A percentile compares a stretch with the other conserved stretches of the same genome.
These are phyloP conservation scores for Cutaneotrichosporon arboriforme DNA, from an alignment of 1,284 basidiomycete genomes.

Conservation along the genomic window DNA sequence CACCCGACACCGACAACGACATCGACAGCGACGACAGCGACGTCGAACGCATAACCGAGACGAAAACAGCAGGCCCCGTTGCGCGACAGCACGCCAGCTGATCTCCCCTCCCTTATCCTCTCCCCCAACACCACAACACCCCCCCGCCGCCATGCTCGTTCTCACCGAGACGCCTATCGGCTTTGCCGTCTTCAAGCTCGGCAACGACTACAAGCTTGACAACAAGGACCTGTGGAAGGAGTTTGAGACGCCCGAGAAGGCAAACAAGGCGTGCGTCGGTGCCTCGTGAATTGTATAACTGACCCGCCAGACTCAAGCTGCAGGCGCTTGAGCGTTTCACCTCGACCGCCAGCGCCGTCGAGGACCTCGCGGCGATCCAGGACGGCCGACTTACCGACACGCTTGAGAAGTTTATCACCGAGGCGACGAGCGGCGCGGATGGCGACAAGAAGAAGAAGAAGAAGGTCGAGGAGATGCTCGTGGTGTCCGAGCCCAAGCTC, in stretches of 20 bases:
- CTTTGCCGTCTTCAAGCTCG: constrained; percentile 96
- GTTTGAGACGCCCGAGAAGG: constrained; percentile 84
- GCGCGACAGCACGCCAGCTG: no score
- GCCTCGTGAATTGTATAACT: neutral
- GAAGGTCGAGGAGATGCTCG: constrained; percentile 71
- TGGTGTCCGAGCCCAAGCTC: constrained; percentile 86
- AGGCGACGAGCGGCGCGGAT: constrained; percentile 60
- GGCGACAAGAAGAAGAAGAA: constrained; percentile 58
- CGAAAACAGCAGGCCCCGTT: no score
- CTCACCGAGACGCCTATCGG: constrained; percentile 53
- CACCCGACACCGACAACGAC: neutral
- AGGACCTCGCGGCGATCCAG: constrained; percentile 89
- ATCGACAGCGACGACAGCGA: neutral
- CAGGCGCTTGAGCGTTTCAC: constrained; percentile 94
- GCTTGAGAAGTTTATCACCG: constrained; percentile 86
- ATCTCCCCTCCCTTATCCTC: neutral
- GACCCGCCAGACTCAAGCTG: constrained; percentile 67
- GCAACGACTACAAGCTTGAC: constrained; percentile 80
- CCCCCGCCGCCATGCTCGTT: constrained; percentile 46
- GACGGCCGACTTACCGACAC: constrained; percentile 89
- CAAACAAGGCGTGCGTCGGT: constrained; percentile 77
- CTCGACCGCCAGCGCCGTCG: constrained; percentile 96
- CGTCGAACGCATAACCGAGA: neutral
- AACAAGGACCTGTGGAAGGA: constrained; percentile 83
- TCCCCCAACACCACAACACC: neutral